Evolutionary conservation across 1,139 yeast species (phyloP), one percentile per base, ranked within the genome.

Genomic region (Yueomyces sp.): DNA sequence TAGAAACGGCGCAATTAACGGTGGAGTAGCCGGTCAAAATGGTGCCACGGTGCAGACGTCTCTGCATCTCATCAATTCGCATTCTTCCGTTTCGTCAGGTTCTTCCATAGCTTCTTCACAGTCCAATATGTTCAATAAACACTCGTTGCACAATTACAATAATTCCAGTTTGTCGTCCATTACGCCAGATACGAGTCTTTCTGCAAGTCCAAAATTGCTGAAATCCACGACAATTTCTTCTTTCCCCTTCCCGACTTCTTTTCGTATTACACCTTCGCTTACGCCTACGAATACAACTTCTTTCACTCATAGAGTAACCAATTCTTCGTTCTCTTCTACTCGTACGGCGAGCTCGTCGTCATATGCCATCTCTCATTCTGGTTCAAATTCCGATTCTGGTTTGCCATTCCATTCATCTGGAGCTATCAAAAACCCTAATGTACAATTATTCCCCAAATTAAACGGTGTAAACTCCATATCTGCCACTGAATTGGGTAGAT

Each of bases 401-500:
- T 19, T 19, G 19, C 19, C 19, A 19, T 19, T 19, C 19, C 19
- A 19, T 19, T 19, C 19, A 19, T 19, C 19, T 19, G 19, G 19
- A 19, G 19, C 19, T 19, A 19, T 19, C 19, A 30, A 30, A 30
- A 30, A 30, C n/a, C 48, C 55, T 4, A 49, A 54, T 38, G 57
- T 53, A 30, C 47, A 42, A 43, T 51, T 50, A 36, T 48, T 52
- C 39, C 31, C 45, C 5, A 55, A 50, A 39, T 61, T 59, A 9
- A 40, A 41, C 3, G 53, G 49, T 27, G 48, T 52, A 25, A 29
- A 41, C 25, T 34, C 54, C 12, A 46, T 56, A 2, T 41, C 52
- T 7, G 52, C 55, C 6, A 44, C 47, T 7, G 57, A 53, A 44
- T 40, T 54, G 19, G 51, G 52, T 30, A 45, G 43, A 35, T 42